Evolutionary conservation across 768 basidiomycete species (phyloP), one percentile per base, ranked within the genome.

Genomic region (Cantharellus anzutake): DNA sequence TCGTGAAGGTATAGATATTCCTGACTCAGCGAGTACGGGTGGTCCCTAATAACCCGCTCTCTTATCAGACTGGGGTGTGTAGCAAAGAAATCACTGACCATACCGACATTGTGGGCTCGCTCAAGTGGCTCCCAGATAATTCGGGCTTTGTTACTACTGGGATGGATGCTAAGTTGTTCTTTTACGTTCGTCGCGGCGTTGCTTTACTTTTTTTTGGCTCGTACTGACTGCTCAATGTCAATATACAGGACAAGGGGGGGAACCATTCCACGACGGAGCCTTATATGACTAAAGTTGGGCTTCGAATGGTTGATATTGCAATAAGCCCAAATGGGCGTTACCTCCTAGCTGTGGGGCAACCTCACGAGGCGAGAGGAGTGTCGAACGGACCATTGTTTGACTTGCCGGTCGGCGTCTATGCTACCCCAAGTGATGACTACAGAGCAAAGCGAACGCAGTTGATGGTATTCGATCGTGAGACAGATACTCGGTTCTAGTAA

Each of bases 111-210:
- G 87, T 98, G 58, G 87, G 87, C 16, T 81, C 89, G 2, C 76
- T 97, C 41, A 78, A 80, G 39, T 97, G 91, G 89, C 73, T 91
- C 44, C 86, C 90, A 20, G 86, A 96, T 68, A 84, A 84, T 41
- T 80, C 81, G 29, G 90, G 88, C 4, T 96, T 98, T 68, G 78
- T 96, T 64, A 93, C 91, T 5, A 84, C 83, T 56, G 85, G 85
- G 50, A 74, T 94, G 67, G 94, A 97, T 70, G 80, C 82, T 63
- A 84, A 81, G 70, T 81, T 88, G 61, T 76, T 83, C 51, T 78
- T 83, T 60, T 93, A 90, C 90, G 91, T 90, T 70, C 55, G 79
- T 68, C 41, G 3, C 11, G 16, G 5, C 5, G 20, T 11, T 58
- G 5, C 16, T 29, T 29, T 48, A 29, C 44, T 48, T 48, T 11